Conservation (phyloP, 2,329 filamentous ascomycete genomes). For the Verticillium longisporum region DNA sequence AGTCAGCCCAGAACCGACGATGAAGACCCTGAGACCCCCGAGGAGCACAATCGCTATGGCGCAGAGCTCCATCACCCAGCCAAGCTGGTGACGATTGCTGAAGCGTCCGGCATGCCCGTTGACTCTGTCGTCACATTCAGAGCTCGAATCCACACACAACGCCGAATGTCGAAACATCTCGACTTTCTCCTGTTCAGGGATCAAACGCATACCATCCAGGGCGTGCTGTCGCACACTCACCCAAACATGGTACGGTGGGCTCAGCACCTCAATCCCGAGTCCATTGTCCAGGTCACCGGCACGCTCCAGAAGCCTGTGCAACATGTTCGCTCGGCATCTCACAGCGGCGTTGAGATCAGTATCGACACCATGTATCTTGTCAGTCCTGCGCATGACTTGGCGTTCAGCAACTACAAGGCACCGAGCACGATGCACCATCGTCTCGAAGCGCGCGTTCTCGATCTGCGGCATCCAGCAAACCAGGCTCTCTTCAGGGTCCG, state of each 20-base stretch:
- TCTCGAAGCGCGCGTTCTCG: constrained; percentile 56
- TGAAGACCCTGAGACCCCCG: not conserved
- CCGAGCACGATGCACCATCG: constrained; percentile 21
- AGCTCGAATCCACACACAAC: constrained; percentile 66
- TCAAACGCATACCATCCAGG: constrained; percentile 76
- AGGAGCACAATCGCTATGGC: not conserved
- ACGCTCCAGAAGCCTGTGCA: constrained; percentile 67
- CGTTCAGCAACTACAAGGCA: constrained; percentile 41
- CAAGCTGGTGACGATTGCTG: constrained; percentile 8
- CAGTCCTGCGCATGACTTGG: constrained; percentile 39
- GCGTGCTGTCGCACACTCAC: constrained; percentile 53
- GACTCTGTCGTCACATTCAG: constrained; percentile 34
- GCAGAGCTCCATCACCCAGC: constrained; percentile 2
- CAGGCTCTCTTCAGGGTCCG: constrained; percentile 86
- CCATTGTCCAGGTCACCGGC: constrained; percentile 70
- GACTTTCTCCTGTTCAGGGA: constrained; percentile 85
- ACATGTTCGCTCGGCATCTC: constrained; percentile 66
- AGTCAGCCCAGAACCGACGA: not conserved
- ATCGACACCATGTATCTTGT: constrained; percentile 50
- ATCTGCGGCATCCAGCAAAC: constrained; percentile 77
- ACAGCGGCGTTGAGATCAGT: constrained; percentile 70
- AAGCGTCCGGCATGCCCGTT: constrained; percentile 6
- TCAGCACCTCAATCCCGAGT: constrained; percentile 73
- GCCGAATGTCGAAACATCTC: constrained; percentile 73
- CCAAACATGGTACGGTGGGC: constrained; percentile 81